Percentiles rank a stretch among this genome's conserved stretches.
Evolutionary conservation across 1,284 basidiomycete genomes (phyloP).

Genomic region (Violaceomyces palustris): DNA sequence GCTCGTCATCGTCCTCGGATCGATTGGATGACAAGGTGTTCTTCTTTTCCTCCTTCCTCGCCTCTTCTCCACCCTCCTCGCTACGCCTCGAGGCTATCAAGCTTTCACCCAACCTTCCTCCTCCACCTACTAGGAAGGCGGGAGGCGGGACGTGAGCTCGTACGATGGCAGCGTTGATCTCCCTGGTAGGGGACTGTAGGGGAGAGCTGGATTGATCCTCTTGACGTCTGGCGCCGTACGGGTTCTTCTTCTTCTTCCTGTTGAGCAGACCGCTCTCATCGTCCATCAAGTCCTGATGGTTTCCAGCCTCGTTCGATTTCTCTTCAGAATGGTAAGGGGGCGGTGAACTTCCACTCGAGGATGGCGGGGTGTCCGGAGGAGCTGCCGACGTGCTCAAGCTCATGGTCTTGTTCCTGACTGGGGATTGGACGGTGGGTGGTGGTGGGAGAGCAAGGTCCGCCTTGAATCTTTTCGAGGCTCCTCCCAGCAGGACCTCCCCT

Average conservation of each 20-base stretch:
- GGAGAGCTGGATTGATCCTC: slow-evolving; percentile 32
- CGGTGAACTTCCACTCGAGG: slow-evolving; percentile 22
- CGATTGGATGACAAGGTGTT: background rate
- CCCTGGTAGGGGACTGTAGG: slow-evolving; percentile 25
- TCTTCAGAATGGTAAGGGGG: slow-evolving; percentile 19
- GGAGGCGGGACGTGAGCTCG: slow-evolving; percentile 1
- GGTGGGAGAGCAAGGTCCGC: slow-evolving; percentile 4
- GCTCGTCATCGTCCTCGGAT: slow-evolving; percentile 9
- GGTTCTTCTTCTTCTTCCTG: background rate
- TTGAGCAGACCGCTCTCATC: no score
- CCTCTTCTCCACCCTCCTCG: slow-evolving; percentile 5
- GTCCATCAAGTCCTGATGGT: background rate
- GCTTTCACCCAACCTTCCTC: no score
- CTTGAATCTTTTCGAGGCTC: background rate
- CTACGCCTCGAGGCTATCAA: background rate
- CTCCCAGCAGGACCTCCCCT: no score
- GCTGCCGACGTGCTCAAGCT: slow-evolving; percentile 6
- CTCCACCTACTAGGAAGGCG: no score
- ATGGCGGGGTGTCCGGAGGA: slow-evolving; percentile 24
- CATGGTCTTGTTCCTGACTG: slow-evolving; percentile 7
- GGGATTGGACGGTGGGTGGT: slow-evolving; percentile 1
- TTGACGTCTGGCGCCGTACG: slow-evolving; percentile 2
- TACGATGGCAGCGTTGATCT: slow-evolving; percentile 15
- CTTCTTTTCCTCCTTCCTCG: background rate
- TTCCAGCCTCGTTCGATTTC: background rate